Percentiles rank a stretch among this genome's conserved stretches.
These are phyloP conservation scores for Seminavis robusta DNA, from an alignment of 108 stramenopile species.

Conservation along the genomic window DNA sequence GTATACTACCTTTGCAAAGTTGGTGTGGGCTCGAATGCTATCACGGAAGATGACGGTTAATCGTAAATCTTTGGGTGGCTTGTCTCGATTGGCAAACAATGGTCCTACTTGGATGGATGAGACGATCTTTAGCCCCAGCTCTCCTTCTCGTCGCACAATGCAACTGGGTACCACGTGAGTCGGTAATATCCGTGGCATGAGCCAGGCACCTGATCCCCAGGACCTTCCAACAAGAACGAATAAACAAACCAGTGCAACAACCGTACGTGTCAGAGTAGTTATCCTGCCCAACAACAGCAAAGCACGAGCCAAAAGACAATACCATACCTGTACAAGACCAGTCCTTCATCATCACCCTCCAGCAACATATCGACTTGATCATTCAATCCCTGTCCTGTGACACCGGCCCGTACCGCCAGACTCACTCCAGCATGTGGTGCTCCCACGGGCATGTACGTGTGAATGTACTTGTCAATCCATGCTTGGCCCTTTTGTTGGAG, in stretches of 20 bases:
- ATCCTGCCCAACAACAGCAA: too few relatives aligned
- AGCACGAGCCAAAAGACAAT: too few relatives aligned
- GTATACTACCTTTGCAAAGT: neutral
- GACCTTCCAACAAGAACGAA: too few relatives aligned
- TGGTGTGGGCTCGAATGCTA: neutral
- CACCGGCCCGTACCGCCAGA: constrained; percentile 4
- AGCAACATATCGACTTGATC: neutral
- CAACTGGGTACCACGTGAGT: neutral
- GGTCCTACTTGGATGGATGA: constrained; percentile 2
- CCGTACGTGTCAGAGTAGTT: too few relatives aligned
- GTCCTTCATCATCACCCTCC: neutral
- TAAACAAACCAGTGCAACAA: too few relatives aligned
- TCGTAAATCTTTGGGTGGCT: constrained; percentile 5
- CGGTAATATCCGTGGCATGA: constrained; percentile 1
- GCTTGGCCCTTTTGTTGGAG: too few relatives aligned
- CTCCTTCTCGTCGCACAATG: neutral
- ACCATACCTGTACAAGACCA: neutral
- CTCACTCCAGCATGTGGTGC: constrained; percentile 36
- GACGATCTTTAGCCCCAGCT: neutral
- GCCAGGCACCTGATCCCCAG: neutral
- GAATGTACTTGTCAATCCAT: constrained; percentile 36
- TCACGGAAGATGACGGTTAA: constrained; percentile 6
- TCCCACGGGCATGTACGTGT: constrained; percentile 40
- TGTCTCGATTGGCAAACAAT: constrained; percentile 4
- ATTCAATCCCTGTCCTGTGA: neutral